Evolutionary conservation across 1,139 yeast genomes (phyloP), one percentile per base, ranked within the genome.

Genomic region (Pichiaceae sp.): DNA sequence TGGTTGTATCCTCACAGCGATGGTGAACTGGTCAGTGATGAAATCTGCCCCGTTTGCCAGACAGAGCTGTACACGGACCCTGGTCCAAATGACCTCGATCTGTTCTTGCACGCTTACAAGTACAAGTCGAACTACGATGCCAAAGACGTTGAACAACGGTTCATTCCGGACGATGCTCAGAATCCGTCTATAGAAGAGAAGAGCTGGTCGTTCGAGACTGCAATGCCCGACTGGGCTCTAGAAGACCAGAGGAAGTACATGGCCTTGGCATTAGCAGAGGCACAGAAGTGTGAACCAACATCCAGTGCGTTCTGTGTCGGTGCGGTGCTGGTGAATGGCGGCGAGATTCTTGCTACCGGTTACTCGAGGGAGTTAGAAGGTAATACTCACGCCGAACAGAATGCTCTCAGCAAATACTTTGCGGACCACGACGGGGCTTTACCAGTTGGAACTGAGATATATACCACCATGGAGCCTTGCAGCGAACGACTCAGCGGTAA

Each of bases 381-480:
- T 0, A 93, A 93, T 55, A 93, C 99, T 0, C 99, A 93, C 57
- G 98, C 98, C 2, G 99, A 93, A 53, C 96, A 93, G 54, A 82
- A 94, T 63, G 96, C 96, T 0, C 58, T 93, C 40, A 83, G 79
- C 32, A 93, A 93, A 56, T 82, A 79, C 48, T 76, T 68, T 39
- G 41, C 50, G 3, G 37, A 48, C n/a, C 42, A 54, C 23, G 32
- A 41, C 9, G 72, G 73, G 3, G 47, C 52, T 1, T 67, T 86
- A 1, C 96, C 97, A 0, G 55, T 52, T 15, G 95, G 95, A 0
- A 76, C 95, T 0, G 86, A 82, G 31, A 61, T 91, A 11, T 93
- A 85, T 57, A 91, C 98, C 0, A 85, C 97, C 0, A 93, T 93
- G 98, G 99, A 93, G 52, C 99, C 99, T 0, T 93, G 99, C 55